Evolutionary conservation across 225 moss, liverwort and hornwort genomes (phyloP), one percentile per base, ranked within the genome.

Genomic region (Bryoerythrophyllum caledonicum): DNA sequence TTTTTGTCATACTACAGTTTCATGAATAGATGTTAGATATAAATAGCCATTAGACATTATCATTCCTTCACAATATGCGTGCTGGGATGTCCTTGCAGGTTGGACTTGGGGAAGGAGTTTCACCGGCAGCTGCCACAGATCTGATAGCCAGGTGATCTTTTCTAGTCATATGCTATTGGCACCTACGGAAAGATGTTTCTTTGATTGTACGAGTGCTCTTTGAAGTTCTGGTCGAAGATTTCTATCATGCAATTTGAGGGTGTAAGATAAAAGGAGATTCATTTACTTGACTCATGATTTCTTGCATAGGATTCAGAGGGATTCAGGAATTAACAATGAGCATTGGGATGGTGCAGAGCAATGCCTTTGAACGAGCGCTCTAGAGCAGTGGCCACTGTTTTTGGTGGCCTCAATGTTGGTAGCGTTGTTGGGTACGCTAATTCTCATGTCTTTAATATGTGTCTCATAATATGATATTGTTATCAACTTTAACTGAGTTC

Each of bases 61-160:
- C 51, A 70, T 52, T 26, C 41, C 27, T 63, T 60, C 49, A 65
- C 65, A 71, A 52, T 1, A 27, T 54, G 72, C 58, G 58, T 55
- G 73, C 32, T 72, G 62, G 25, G 53, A 44, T 56, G 65, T 63
- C 27, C n/a, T 70, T 75, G 43, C 87, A 99, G 97, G 97, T 99
- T 88, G 99, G 99, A 81, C 88, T 99, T 67, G 99, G 99, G 58
- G 99, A 99, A 87, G 99, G 99, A 79, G 91, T 93, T 43, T 93
- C 99, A 60, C 99, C 99, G 19, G 60, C 99, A 65, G 93, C 95
- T 79, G 99, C 99, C 44, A 99, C 90, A 61, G 93, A 99, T 83
- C 83, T 99, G 32, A 99, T 99, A 79, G 99, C 95, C 17, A 93
- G 91, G 97, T 99, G 82, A 67, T 53, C 25, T 25, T 24, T 2